Evolutionary conservation across 2,329 filamentous ascomycete genomes (phyloP), one percentile per base, ranked within the genome.

Genomic region (Diaporthe vaccinii): DNA sequence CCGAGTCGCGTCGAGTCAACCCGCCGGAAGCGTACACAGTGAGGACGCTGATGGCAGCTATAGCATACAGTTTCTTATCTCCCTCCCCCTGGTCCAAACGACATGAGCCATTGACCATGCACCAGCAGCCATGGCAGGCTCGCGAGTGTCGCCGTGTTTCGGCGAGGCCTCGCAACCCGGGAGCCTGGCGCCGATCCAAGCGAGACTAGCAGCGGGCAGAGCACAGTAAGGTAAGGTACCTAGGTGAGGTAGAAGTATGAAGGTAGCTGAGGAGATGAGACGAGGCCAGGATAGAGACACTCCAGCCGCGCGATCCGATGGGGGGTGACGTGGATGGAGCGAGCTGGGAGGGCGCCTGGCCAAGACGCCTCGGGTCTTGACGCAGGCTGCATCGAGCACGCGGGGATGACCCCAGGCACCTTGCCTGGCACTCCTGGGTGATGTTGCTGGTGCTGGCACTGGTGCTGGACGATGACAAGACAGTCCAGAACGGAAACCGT

Each of bases 121-220:
- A 14, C 10, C 41, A 62, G 25, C 44, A 72, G 57, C 39, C 57
- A 53, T 53, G 57, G 31, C 46, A n/a, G 70, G 46, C 34, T 53
- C 25, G 70, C 70, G 34, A 62, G 4, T 10, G 39, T 53, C 58
- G 70, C 70, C 70, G 70, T 61, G 44, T 72, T 61, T 72, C 70
- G 70, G 57, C 70, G 59, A 53, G 53, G 39, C 10, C 20, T 62
- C 49, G 70, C 70, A 61, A 61, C 57, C 69, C 69, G 44, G 39
- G 55, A 61, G 69, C 39, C 39, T 49, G 65, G 65, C 44, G 70
- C 57, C 70, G 70, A 72, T 55, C 70, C 41, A 62, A 44, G 57
- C 65, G 65, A 68, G 65, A 68, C 65, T 68, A 68, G 46, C n/a
- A 53, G 49, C 14, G 22, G 65, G 28, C 22, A 51, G n/a, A 34